These are phyloP conservation scores for Eragrostis curvula DNA, from an alignment of 176 grass and related monocot species.

Conservation along the genomic window DNA sequence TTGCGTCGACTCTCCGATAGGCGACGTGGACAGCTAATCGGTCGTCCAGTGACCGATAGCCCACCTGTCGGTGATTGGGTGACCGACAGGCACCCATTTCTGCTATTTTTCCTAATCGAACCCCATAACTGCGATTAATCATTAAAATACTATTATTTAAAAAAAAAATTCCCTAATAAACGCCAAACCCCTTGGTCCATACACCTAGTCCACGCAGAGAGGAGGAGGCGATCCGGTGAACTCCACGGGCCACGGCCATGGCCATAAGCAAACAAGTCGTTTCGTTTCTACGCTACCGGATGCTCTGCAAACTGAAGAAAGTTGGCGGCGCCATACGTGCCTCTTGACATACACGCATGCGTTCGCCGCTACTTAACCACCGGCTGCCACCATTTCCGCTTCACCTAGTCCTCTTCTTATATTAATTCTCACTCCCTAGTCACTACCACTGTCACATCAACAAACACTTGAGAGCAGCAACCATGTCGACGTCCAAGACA, in stretches of 20 bases:
- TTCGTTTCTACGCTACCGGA: background rate
- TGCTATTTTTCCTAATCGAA: no score
- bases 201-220: background rate
- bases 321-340: background rate
- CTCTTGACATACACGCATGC: background rate
- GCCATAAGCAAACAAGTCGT: background rate
- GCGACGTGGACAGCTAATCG: no score
- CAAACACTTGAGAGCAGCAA: background rate
- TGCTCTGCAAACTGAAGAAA: no score
- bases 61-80: no score
- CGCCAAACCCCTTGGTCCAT: no score
- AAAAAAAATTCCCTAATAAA: no score
- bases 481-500: background rate
- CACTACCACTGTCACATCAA: background rate
- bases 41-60: no score
- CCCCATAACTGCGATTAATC: no score
- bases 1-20: no score
- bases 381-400: background rate
- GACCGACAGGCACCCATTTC: no score
- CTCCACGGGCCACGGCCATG: background rate
- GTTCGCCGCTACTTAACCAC: constrained; percentile 15
- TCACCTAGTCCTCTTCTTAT: background rate
- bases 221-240: background rate
- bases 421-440: no score
- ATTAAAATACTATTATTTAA: no score